A percentile compares a stretch with the other conserved stretches of the same genome.
These are phyloP conservation scores for Byssoonygena ceratinophila DNA, from an alignment of 2,329 filamentous ascomycete species.

Conservation along the genomic window DNA sequence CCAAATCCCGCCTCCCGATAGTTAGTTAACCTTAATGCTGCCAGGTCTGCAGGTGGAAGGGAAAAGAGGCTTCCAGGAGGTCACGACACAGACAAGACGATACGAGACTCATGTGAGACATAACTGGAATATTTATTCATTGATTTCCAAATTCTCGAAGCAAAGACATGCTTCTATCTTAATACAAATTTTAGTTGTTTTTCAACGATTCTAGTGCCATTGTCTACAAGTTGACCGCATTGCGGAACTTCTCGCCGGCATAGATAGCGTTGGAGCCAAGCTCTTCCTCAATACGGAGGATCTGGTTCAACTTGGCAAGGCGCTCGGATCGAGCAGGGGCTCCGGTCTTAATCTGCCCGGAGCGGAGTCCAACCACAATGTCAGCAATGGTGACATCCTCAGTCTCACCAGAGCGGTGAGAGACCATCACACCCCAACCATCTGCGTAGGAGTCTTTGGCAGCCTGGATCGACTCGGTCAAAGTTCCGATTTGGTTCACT, in stretches of 20 bases:
- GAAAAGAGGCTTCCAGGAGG: too few relatives aligned
- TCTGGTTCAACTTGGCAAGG: conserved; percentile 99
- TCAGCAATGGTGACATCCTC: conserved; percentile 99
- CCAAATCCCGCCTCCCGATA: not conserved
- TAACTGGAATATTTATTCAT: not conserved
- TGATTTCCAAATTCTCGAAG: not conserved
- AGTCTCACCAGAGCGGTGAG: conserved; percentile 97
- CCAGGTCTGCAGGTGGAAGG: too few relatives aligned
- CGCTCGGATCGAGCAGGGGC: conserved; percentile 93
- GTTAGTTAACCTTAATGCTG: too few relatives aligned
- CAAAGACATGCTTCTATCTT: not conserved
- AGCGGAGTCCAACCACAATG: conserved; percentile 89
- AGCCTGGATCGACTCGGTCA: conserved; percentile 97
- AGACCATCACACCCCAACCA: conserved; percentile 98
- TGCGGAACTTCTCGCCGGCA: conserved; percentile 87
- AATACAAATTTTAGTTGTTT: not conserved
- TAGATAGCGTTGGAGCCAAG: conserved; percentile 85
- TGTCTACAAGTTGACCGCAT: conserved; percentile 70
- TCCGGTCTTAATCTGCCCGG: conserved; percentile 98
- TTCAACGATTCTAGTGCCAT: too few relatives aligned
- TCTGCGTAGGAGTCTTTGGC: conserved; percentile 96
- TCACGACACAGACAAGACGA: too few relatives aligned
- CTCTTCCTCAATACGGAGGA: conserved; percentile 99
- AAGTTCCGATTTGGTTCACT: conserved; percentile 99
- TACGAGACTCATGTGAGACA: not conserved